A percentile compares a stretch with the other conserved stretches of the same genome.
These are phyloP conservation scores for Porpolomopsis calyptriformis DNA, from an alignment of 768 basidiomycete genomes.

Conservation along the genomic window DNA sequence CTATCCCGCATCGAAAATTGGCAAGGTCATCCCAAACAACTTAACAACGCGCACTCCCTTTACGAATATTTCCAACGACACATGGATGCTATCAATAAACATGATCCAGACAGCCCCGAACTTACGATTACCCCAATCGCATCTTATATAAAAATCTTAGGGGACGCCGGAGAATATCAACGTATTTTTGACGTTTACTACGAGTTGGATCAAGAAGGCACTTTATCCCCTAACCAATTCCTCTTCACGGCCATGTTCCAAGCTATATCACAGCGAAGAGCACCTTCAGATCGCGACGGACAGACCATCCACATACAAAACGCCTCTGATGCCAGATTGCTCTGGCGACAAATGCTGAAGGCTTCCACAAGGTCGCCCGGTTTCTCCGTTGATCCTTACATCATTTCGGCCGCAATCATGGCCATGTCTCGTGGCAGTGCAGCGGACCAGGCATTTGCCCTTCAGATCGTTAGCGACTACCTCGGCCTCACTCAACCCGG, in stretches of 20 bases:
- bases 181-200: conserved; percentile 71
- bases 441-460: conserved; percentile 54
- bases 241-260: conserved; percentile 61
- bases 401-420: conserved; percentile 41
- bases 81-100: conserved; percentile 36
- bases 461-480: conserved; percentile 51
- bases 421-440: conserved; percentile 46
- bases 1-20: conserved; percentile 54
- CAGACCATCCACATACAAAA: conserved; percentile 26
- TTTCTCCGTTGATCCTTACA: conserved; percentile 42
- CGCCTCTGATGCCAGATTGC: conserved; percentile 55
- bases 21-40: conserved; percentile 46
- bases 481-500: conserved; percentile 47
- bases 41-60: conserved; percentile 47
- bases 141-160: conserved; percentile 59
- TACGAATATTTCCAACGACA: conserved; percentile 49
- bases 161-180: conserved; percentile 46
- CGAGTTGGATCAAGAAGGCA: conserved; percentile 51
- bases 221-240: conserved; percentile 46
- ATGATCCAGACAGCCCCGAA: conserved; percentile 37
- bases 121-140: conserved; percentile 42
- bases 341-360: conserved; percentile 61
- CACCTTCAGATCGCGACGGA: conserved; percentile 16
- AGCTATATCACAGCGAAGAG: conserved; percentile 27
- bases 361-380: conserved; percentile 33